Percentiles rank a stretch among this genome's conserved stretches.
Evolutionary conservation across 805 yeast species (phyloP).

Genomic region (Groenewaldozyma salmanticensis): DNA sequence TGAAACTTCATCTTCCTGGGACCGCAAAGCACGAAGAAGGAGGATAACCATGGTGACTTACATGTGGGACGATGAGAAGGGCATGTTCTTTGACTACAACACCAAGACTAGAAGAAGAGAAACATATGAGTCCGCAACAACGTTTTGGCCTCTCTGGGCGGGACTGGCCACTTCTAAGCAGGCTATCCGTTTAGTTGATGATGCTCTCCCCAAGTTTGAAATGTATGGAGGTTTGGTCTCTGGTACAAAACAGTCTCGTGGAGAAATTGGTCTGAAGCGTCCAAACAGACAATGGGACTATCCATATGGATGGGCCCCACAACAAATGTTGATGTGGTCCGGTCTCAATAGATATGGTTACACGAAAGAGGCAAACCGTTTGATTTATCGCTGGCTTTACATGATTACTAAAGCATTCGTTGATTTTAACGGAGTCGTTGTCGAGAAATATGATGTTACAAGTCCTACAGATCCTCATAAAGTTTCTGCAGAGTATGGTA

Average conservation of each 20-base stretch:
- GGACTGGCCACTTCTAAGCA: constrained; percentile 57
- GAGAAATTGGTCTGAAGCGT: constrained; percentile 53
- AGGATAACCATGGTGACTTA: constrained; percentile 50
- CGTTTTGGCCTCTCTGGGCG: constrained; percentile 90
- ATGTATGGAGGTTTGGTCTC: constrained; percentile 83
- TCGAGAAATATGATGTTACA: constrained; percentile 89
- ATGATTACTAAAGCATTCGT: constrained; percentile 85
- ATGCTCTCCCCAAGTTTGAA: constrained; percentile 62
- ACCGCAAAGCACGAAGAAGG: constrained; percentile 44
- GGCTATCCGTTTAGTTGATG: constrained; percentile 50
- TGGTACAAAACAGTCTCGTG: constrained; percentile 68
- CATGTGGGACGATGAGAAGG: constrained; percentile 74
- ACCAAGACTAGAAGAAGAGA: constrained; percentile 45
- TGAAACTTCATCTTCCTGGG: constrained; percentile 54
- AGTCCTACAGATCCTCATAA: constrained; percentile 75
- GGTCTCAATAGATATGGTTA: constrained; percentile 72
- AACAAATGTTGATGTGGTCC: constrained; percentile 88
- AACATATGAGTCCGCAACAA: constrained; percentile 74
- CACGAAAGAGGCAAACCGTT: constrained; percentile 50
- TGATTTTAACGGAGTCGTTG: constrained; percentile 88
- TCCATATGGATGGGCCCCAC: constrained; percentile 99
- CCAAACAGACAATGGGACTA: constrained; percentile 98
- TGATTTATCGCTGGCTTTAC: constrained; percentile 81
- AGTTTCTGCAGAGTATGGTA: constrained; percentile 94
- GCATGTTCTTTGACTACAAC: constrained; percentile 79